Percentiles rank a stretch among this genome's conserved stretches.
Evolutionary conservation across 495 filamentous ascomycete genomes (phyloP).

Genomic region (Penicillium lividum): DNA sequence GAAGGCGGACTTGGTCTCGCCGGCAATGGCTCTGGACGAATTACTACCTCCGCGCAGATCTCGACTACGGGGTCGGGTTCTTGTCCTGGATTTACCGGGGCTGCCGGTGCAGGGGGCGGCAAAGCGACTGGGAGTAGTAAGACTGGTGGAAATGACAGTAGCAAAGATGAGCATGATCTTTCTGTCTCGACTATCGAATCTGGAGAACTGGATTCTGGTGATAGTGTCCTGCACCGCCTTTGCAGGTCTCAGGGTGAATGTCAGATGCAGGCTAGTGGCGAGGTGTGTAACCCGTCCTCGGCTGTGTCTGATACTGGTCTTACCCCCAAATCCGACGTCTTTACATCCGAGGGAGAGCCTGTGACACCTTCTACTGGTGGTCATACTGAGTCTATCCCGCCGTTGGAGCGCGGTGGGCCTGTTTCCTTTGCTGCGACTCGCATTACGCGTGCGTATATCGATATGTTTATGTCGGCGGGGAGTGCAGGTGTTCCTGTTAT

Average conservation of each 20-base stretch:
- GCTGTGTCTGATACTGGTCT: not conserved
- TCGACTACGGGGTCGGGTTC: conserved; percentile 22
- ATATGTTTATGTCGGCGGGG: conserved; percentile 55
- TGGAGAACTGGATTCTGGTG: not conserved
- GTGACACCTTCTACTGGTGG: conserved; percentile 3
- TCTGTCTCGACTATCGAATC: not conserved
- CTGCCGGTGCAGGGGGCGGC: not conserved
- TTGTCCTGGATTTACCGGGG: conserved; percentile 24
- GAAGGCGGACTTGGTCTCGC: conserved; percentile 17
- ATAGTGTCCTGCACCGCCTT: conserved; percentile 9
- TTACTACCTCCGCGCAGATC: conserved; percentile 22
- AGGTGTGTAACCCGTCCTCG: conserved; percentile 12
- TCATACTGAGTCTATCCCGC: conserved; percentile 20
- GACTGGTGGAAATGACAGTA: not conserved
- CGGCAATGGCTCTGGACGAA: conserved; percentile 8
- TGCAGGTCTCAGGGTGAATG: conserved; percentile 28
- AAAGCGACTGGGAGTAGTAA: not conserved
- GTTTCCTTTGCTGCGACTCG: conserved; percentile 37
- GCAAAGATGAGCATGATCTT: not conserved
- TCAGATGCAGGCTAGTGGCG: conserved; percentile 22
- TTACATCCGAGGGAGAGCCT: not conserved
- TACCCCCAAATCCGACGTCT: not conserved
- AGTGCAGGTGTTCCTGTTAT: conserved; percentile 50
- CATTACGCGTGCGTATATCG: conserved; percentile 53
- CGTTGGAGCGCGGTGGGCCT: conserved; percentile 10